phyloP scores from a whole-genome alignment of 164 flowering plant genomes.

The Macadamia integrifolia region DNA sequence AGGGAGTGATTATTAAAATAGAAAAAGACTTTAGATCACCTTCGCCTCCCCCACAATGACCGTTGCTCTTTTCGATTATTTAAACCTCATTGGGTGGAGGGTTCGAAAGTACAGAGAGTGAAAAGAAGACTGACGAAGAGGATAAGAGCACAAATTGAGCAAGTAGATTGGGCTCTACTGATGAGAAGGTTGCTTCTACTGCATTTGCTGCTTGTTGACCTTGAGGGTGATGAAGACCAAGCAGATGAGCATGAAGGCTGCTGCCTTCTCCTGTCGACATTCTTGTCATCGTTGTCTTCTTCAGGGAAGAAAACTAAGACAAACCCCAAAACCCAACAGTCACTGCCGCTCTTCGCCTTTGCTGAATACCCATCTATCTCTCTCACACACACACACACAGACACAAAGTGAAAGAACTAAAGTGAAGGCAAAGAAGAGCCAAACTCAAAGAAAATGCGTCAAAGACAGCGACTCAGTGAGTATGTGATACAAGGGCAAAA shows the following conservation, averaged over 20 bases:
- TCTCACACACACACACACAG: too few species aligned
- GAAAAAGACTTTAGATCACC: too few species aligned
- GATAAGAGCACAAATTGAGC: constrained; percentile 57
- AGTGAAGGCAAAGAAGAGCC: too few species aligned
- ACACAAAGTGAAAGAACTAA: too few species aligned
- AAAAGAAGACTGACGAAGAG: constrained; percentile 64
- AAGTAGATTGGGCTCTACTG: constrained; percentile 65
- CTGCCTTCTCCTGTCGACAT: neutral
- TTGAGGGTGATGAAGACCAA: neutral
- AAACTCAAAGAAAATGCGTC: too few species aligned
- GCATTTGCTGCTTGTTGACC: constrained; percentile 1
- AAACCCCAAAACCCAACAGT: neutral
- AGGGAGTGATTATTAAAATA: too few species aligned
- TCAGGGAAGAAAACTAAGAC: constrained; percentile 3
- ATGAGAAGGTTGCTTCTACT: constrained; percentile 24
- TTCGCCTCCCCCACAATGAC: too few species aligned
- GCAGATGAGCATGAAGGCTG: neutral
- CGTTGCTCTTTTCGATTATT: too few species aligned
- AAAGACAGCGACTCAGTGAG: too few species aligned
- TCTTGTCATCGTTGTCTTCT: neutral
- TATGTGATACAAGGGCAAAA: too few species aligned
- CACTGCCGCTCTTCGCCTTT: neutral
- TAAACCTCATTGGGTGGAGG: neutral
- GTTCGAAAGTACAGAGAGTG: constrained; percentile 64
- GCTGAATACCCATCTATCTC: neutral